Conservation (phyloP, 495 filamentous ascomycete genomes). For the Tuber borchii region DNA sequence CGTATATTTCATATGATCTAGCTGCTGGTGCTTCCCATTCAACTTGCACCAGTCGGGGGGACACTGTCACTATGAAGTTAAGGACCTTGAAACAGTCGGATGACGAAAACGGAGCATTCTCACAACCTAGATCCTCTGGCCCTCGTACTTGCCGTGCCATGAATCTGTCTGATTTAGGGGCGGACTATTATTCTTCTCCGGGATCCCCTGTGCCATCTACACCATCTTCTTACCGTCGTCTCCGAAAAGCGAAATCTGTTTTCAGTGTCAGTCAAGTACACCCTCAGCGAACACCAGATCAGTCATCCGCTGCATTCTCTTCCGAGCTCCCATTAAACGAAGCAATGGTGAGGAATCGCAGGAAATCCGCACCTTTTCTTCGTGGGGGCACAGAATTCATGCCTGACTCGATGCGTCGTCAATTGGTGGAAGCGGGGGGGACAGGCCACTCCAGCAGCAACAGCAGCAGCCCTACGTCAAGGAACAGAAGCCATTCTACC, state of each 20-base stretch:
- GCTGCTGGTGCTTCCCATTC: background rate
- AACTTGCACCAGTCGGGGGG: background rate
- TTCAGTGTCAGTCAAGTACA: slow-evolving; percentile 46
- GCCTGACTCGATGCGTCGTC: slow-evolving; percentile 32
- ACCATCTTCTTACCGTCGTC: slow-evolving; percentile 67
- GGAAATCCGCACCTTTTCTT: slow-evolving; percentile 39
- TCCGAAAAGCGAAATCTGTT: slow-evolving; percentile 69
- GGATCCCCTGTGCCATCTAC: slow-evolving; percentile 54
- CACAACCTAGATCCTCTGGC: background rate
- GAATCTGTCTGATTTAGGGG: slow-evolving; percentile 16
- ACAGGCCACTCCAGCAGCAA: background rate
- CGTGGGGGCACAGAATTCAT: slow-evolving; percentile 42
- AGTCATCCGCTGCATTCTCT: slow-evolving; percentile 25
- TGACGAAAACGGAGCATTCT: background rate
- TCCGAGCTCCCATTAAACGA: slow-evolving; percentile 24
- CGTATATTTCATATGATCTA: slow-evolving; percentile 5
- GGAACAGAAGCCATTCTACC: slow-evolving; percentile 38
- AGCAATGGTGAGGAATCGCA: slow-evolving; percentile 17
- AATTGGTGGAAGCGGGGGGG: slow-evolving; percentile 13
- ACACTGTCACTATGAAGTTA: background rate
- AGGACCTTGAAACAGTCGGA: background rate
- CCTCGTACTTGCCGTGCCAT: slow-evolving; percentile 16
- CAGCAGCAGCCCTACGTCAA: slow-evolving; percentile 18
- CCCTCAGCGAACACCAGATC: slow-evolving; percentile 11
- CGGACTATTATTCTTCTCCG: slow-evolving; percentile 52